Evolutionary conservation across 805 yeast species (phyloP), one percentile per base, ranked within the genome.

Genomic region (Saccharomycopsis olivae): DNA sequence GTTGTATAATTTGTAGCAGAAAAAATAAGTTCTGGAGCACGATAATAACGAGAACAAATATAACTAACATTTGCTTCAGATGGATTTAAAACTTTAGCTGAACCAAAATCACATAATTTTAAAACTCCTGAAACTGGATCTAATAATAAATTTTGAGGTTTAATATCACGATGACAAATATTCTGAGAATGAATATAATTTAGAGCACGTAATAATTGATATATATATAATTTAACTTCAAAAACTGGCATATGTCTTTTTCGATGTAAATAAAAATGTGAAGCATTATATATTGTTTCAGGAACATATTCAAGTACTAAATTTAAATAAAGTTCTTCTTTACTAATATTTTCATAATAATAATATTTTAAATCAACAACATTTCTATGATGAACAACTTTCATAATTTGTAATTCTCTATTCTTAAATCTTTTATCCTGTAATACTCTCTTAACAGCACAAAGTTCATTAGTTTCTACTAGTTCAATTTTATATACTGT

Each of bases 1-100:
- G 96, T 87, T 5, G 97, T 86, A 61, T 92, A 92, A 60, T 88
- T 85, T 20, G 95, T 82, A 11, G 97, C 95, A 15, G 97, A 98
- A 65, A 92, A 92, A 46, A 92, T 92, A 51, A 92, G 73, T 61
- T 92, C 98, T 0, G 98, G 98, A 5, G 98, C 98, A 42, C 98
- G 69, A 62, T 92, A 92, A 62, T 89, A 92, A 51, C 98, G 72
- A 15, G 96, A 87, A 62, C 98, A 92, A 38, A 92, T 92, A 60
- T 92, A 92, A 5, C 95, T 81, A 19, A 92, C 97, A 57, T 89
- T 92, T 33, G 96, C 95, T 59, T 92, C 97, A 3, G 71, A 68
- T 5, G 96, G 92, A 34, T 82, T 83, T 41, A 92, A 69, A 39
- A 83, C 79, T 61, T 92, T 92, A 15, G 98, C 98, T 4, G 88